Percentiles rank a stretch among this genome's conserved stretches.
These are phyloP conservation scores for Penicillium sp. DNA, from an alignment of 2,329 filamentous ascomycete species.

Conservation along the genomic window DNA sequence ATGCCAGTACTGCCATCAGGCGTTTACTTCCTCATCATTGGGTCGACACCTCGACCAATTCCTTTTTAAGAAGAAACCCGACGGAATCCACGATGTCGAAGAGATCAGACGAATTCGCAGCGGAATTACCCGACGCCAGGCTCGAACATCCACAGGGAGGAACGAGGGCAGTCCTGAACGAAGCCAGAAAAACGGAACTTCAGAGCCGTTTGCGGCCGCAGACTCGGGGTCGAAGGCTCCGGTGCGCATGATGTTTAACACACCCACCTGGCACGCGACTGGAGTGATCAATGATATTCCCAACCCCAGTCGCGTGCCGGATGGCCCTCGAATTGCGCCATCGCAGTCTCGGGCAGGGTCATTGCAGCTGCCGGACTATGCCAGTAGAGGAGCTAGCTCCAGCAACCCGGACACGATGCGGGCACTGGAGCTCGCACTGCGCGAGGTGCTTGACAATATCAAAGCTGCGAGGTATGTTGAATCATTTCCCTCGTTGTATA, in stretches of 20 bases:
- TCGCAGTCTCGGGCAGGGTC: slow-evolving; percentile 35
- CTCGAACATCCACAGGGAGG: slow-evolving; percentile 63
- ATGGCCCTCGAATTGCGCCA: slow-evolving; percentile 36
- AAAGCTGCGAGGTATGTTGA: slow-evolving; percentile 73
- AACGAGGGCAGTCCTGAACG: slow-evolving; percentile 62
- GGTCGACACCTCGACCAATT: slow-evolving; percentile 93
- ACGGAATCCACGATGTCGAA: slow-evolving; percentile 87
- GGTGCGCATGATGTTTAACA: slow-evolving; percentile 55
- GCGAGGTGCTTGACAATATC: slow-evolving; percentile 78
- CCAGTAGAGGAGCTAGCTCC: slow-evolving; percentile 64
- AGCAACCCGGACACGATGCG: slow-evolving; percentile 77
- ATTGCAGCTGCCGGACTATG: slow-evolving; percentile 48
- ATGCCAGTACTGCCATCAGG: slow-evolving; percentile 84
- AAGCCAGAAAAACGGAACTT: slow-evolving; percentile 46
- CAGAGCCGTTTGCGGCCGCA: slow-evolving; percentile 34
- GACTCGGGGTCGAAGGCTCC: slow-evolving; percentile 41
- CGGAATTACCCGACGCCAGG: slow-evolving; percentile 81
- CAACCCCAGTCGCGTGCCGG: slow-evolving; percentile 48
- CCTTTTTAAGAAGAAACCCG: slow-evolving; percentile 90
- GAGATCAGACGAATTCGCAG: slow-evolving; percentile 82
- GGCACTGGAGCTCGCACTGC: slow-evolving; percentile 79
- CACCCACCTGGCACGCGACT: slow-evolving; percentile 71
- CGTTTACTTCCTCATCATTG: slow-evolving; percentile 90
- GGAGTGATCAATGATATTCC: slow-evolving; percentile 76
- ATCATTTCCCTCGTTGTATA: neutral